Percentiles rank a stretch among this genome's conserved stretches.
These are phyloP conservation scores for Drosera spatulata DNA, from an alignment of 179 eudicot species.

Conservation along the genomic window DNA sequence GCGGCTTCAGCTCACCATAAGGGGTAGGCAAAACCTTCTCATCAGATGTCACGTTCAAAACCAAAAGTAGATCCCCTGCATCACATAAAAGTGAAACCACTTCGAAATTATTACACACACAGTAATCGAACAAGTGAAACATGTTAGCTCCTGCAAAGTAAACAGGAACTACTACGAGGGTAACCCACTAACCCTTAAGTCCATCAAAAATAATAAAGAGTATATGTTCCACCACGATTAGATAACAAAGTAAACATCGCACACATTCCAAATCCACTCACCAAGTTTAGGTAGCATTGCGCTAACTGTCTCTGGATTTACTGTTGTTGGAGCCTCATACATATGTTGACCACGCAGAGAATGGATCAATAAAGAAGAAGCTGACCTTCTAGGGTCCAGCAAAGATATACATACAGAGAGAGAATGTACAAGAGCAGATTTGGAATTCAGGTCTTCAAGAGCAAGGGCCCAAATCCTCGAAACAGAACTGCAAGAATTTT, in stretches of 20 bases:
- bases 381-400: conserved; percentile 85
- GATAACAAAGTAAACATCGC: not conserved
- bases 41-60: conserved; percentile 79
- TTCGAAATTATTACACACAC: not conserved
- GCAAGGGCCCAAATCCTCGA: conserved; percentile 79
- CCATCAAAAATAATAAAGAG: too few relatives aligned
- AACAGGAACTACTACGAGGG: too few relatives aligned
- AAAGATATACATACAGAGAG: conserved; percentile 87
- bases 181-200: too few relatives aligned
- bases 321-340: conserved; percentile 63
- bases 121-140: too few relatives aligned
- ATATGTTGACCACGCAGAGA: conserved; percentile 74
- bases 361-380: conserved; percentile 52
- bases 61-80: conserved; percentile 74
- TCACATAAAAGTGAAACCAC: not conserved
- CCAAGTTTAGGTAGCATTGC: conserved; percentile 99
- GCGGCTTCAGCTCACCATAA: conserved; percentile 86
- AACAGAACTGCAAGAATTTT: conserved; percentile 51
- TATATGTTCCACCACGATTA: too few relatives aligned
- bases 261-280: conserved; percentile 18
- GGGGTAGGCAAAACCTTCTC: conserved; percentile 79
- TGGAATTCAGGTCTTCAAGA: conserved; percentile 63
- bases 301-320: conserved; percentile 77
- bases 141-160: too few relatives aligned
- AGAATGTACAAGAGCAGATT: conserved; percentile 75